Evolutionary conservation across 805 yeast genomes (phyloP), one percentile per base, ranked within the genome.

Genomic region (Millerozyma miso): DNA sequence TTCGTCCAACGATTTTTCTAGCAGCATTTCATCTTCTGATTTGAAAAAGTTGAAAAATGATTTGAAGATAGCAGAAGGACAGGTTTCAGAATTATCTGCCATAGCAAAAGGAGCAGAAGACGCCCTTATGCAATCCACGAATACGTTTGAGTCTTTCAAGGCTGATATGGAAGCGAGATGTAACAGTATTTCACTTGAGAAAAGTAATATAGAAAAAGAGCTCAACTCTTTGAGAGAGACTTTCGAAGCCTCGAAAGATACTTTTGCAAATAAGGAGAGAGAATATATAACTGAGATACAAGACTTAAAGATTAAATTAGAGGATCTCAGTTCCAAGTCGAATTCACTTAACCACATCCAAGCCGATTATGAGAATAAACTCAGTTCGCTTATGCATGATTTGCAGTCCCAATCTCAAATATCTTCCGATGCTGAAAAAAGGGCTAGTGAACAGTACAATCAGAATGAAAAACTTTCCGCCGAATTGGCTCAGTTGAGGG

Each of bases 71-170:
- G 78, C 87, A 0, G 76, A 77, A 49, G 67, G 74, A n/a, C 80
- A 75, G 52, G 73, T 77, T 7, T 71, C 71, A n/a, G 81, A 83
- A 50, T 77, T 82, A 56, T 77, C 81, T 43, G 67, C 66, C n/a
- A 72, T 87, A 33, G 81, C 89, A 0, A 62, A 63, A 40, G 79
- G 85, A 12, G 79, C 88, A 3, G 95, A 87, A 54, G 77, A 76
- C 40, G 80, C 89, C 4, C 67, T 87, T 32, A 61, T 65, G 32
- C 68, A 73, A 37, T 66, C 86, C 45, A 80, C 77, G 20, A 64
- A 66, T 16, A 67, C 82, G 1, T 83, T 75, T 55, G 87, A 68
- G 20, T 53, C 56, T n/a, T 63, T 55, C 36, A 67, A 55, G 42
- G 39, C 17, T 4, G 62, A 65, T 5, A 42, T 53, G 13, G 65